phyloP scores from a whole-genome alignment of 2,329 filamentous ascomycete genomes.

The Lojkania enalia region DNA sequence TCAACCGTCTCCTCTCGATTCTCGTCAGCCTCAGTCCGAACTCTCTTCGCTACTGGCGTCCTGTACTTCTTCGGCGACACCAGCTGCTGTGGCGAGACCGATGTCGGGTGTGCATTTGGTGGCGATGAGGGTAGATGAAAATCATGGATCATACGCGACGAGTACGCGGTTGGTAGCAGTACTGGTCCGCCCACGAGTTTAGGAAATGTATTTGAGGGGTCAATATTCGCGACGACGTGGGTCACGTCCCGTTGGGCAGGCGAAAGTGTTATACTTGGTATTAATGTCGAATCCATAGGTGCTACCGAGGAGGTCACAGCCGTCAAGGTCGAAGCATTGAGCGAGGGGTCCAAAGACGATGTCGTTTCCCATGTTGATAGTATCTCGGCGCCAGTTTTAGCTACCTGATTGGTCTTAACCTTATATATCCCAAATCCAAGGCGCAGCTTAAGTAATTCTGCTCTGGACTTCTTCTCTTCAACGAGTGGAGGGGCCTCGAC shows the following conservation, averaged over 20 bases:
- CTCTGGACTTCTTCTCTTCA: constrained; percentile 53
- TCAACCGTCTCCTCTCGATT: constrained; percentile 23
- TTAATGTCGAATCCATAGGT: constrained; percentile 6
- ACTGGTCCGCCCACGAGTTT: constrained; percentile 45
- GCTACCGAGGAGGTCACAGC: constrained; percentile 23
- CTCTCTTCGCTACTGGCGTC: constrained; percentile 18
- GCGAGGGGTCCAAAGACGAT: constrained; percentile 20
- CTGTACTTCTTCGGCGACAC: constrained; percentile 23
- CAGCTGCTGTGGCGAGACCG: constrained; percentile 24
- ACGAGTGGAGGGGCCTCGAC: constrained; percentile 8
- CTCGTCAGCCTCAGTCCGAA: constrained; percentile 9
- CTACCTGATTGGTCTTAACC: constrained; percentile 70
- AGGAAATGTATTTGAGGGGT: constrained; percentile 28
- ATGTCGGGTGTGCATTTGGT: constrained; percentile 25
- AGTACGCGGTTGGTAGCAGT: constrained; percentile 44
- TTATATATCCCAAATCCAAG: constrained; percentile 75
- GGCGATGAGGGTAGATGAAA: constrained; percentile 32
- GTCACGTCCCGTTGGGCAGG: constrained; percentile 26
- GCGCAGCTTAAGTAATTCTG: constrained; percentile 68
- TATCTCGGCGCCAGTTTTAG: constrained; percentile 65
- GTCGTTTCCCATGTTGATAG: constrained; percentile 35
- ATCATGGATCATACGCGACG: constrained; percentile 41
- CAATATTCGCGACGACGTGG: constrained; percentile 35
- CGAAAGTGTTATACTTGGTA: constrained; percentile 36
- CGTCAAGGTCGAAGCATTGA: constrained; percentile 25